Percentiles rank a stretch among this genome's conserved stretches.
Evolutionary conservation across 306 rosid genomes (phyloP).

Genomic region (Argentina anserina): DNA sequence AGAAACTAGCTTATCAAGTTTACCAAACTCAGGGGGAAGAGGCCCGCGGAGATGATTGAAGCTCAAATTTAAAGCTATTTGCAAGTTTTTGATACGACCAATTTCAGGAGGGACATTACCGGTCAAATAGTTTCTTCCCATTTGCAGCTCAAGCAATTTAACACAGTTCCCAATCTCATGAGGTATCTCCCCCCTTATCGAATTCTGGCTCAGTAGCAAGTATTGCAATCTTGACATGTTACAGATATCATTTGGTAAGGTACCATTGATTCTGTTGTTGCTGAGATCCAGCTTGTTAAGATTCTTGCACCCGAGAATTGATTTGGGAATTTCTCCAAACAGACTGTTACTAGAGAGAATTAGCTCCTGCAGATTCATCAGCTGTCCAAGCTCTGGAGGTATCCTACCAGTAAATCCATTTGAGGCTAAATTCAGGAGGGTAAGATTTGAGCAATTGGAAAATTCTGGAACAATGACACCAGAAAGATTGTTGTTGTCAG

Average conservation of each 20-base stretch:
- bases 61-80: conserved; percentile 92
- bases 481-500: conserved; percentile 78
- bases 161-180: conserved; percentile 81
- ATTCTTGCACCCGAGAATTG: conserved; percentile 72
- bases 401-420: conserved; percentile 78
- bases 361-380: conserved; percentile 86
- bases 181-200: conserved; percentile 86
- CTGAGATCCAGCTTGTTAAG: conserved; percentile 95
- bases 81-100: conserved; percentile 91
- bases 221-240: conserved; percentile 80
- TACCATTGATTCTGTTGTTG: conserved; percentile 88
- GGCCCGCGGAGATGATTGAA: conserved; percentile 83
- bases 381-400: conserved; percentile 75
- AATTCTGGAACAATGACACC: conserved; percentile 67
- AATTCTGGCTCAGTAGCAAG: conserved; percentile 86
- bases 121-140: conserved; percentile 84
- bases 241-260: conserved; percentile 81
- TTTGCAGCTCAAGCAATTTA: conserved; percentile 75
- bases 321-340: conserved; percentile 73
- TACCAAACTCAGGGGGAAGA: conserved; percentile 76
- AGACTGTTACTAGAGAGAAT: conserved; percentile 81
- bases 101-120: conserved; percentile 76
- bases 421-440: conserved; percentile 89
- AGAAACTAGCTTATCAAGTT: conserved; percentile 94
- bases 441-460: conserved; percentile 73